A percentile compares a stretch with the other conserved stretches of the same genome.
Evolutionary conservation across 2,329 filamentous ascomycete genomes (phyloP).

Genomic region (Penicillium psychrosexuale): DNA sequence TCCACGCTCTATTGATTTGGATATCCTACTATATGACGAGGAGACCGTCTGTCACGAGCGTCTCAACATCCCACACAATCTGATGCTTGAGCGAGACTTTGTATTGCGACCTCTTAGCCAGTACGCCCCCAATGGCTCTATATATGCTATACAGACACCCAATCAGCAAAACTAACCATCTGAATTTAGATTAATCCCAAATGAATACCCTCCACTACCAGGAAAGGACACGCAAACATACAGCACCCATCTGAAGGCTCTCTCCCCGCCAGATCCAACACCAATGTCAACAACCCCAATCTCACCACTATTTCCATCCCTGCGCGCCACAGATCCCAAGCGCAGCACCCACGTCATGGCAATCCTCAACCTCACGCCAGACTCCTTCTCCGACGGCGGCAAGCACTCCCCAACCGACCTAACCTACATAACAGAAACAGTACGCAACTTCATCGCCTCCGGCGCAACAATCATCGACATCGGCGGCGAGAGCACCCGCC

Average conservation of each 20-base stretch:
- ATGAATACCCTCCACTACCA: constrained; percentile 34
- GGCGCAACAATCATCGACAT: constrained; percentile 87
- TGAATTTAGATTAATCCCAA: constrained; percentile 40
- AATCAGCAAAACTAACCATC: background rate
- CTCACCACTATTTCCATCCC: constrained; percentile 44
- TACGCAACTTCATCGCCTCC: constrained; percentile 59
- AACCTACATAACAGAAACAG: constrained; percentile 53
- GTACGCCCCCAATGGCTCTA: constrained; percentile 22
- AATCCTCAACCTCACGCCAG: constrained; percentile 89
- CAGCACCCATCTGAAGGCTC: constrained; percentile 33
- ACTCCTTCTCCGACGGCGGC: constrained; percentile 95
- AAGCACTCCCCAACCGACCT: constrained; percentile 52
- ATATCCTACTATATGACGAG: constrained; percentile 80
- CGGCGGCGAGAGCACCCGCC: constrained; percentile 89
- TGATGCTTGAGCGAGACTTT: constrained; percentile 89
- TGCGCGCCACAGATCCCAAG: constrained; percentile 56
- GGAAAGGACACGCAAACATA: constrained; percentile 31
- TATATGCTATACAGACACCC: background rate
- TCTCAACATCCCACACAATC: constrained; percentile 77
- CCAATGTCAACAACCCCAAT: constrained; percentile 42
- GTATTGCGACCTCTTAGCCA: constrained; percentile 78
- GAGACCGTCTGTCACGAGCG: constrained; percentile 64
- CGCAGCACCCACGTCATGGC: constrained; percentile 81
- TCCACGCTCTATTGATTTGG: constrained; percentile 88
- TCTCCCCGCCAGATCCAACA: constrained; percentile 34